Percentiles rank a stretch among this genome's conserved stretches.
phyloP scores from a whole-genome alignment of 805 yeast species.

The Aciculoconidium aculeatum region DNA sequence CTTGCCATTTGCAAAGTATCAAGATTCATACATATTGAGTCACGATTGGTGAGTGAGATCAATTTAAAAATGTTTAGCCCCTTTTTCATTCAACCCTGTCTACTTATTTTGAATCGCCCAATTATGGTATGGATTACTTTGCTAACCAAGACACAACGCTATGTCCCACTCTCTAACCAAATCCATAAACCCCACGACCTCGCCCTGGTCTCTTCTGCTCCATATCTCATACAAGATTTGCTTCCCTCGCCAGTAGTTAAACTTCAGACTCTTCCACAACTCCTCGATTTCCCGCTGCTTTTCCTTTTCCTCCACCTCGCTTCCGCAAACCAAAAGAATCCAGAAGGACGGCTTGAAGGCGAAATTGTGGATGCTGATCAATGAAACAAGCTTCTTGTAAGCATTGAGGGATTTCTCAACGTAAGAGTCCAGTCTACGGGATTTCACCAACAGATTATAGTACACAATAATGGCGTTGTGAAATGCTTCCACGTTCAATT shows the following conservation, averaged over 20 bases:
- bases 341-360: slow-evolving; percentile 47
- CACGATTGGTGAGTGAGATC: too few species aligned
- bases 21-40: too few species aligned
- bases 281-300: slow-evolving; percentile 27
- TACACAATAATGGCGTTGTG: slow-evolving; percentile 41
- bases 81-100: too few species aligned
- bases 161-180: slow-evolving; percentile 51
- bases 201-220: slow-evolving; percentile 35
- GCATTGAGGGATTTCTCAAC: slow-evolving; percentile 29
- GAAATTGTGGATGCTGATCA: slow-evolving; percentile 11
- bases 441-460: slow-evolving; percentile 43
- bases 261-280: slow-evolving; percentile 25
- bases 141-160: slow-evolving; percentile 29
- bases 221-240: slow-evolving; percentile 49
- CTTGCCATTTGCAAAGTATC: too few species aligned
- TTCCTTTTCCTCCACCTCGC: slow-evolving; percentile 19
- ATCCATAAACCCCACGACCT: slow-evolving; percentile 45
- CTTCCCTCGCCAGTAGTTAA: slow-evolving; percentile 49
- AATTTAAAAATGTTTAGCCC: too few species aligned
- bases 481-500: slow-evolving; percentile 31
- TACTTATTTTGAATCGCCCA: too few species aligned
- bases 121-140: too few species aligned
- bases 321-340: slow-evolving; percentile 40
- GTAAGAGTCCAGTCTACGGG: too few species aligned
- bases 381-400: slow-evolving; percentile 20